Evolutionary conservation across 2,329 filamentous ascomycete genomes (phyloP).

Genomic region (Pseudogymnoascus sp.): DNA sequence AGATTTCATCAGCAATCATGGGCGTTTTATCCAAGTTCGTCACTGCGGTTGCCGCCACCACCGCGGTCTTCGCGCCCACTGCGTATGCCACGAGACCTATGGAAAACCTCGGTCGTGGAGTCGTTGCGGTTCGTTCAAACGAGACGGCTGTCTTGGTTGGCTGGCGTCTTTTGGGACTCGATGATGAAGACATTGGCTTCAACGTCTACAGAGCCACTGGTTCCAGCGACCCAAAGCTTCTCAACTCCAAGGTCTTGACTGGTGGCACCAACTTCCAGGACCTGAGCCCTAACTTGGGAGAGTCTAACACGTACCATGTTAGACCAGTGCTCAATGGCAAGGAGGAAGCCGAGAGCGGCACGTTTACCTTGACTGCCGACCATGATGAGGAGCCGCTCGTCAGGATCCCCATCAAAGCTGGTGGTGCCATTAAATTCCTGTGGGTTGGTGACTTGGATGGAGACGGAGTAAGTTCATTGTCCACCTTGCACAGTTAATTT

Average conservation of each 20-base stretch:
- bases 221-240: neutral
- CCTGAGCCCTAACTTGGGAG: neutral
- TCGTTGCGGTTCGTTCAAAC: neutral
- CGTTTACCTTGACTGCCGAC: neutral
- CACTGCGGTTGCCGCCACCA: neutral
- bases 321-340: neutral
- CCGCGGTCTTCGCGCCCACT: neutral
- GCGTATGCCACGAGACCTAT: neutral
- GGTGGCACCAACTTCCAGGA: neutral
- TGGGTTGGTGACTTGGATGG: slow-evolving; percentile 1
- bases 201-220: neutral
- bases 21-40: neutral
- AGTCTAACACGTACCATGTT: neutral
- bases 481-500: neutral
- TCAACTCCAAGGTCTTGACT: neutral
- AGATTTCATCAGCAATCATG: neutral
- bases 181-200: neutral
- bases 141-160: neutral
- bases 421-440: neutral
- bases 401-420: neutral
- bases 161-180: neutral
- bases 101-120: neutral
- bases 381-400: neutral
- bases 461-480: neutral
- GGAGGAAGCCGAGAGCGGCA: neutral